A percentile compares a stretch with the other conserved stretches of the same genome.
phyloP scores from a whole-genome alignment of 805 yeast species.

The Groenewaldozyma salmanticensis region DNA sequence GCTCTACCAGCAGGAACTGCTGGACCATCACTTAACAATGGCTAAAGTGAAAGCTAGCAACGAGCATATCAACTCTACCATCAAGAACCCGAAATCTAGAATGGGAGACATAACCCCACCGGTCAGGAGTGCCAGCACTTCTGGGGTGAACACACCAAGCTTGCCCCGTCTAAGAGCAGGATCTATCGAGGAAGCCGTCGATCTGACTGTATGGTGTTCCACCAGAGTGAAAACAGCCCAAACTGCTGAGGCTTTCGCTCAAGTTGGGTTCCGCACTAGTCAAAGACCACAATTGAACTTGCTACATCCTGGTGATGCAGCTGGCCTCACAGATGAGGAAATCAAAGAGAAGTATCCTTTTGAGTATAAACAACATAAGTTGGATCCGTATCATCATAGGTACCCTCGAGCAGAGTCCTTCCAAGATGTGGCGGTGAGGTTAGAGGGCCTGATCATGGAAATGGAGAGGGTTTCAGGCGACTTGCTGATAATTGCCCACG shows the following conservation, averaged over 20 bases:
- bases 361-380: slow-evolving; percentile 53
- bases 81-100: neutral
- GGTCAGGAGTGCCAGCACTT: slow-evolving; percentile 17
- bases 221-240: slow-evolving; percentile 76
- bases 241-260: slow-evolving; percentile 59
- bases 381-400: slow-evolving; percentile 88
- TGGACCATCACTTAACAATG: neutral
- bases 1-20: neutral
- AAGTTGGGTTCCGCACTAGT: slow-evolving; percentile 49
- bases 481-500: slow-evolving; percentile 85
- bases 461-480: slow-evolving; percentile 82
- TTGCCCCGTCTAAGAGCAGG: neutral
- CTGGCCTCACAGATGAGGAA: slow-evolving; percentile 54
- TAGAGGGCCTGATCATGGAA: slow-evolving; percentile 88
- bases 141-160: neutral
- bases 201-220: slow-evolving; percentile 87
- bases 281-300: slow-evolving; percentile 81
- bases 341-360: slow-evolving; percentile 51
- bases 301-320: slow-evolving; percentile 81
- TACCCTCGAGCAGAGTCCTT: slow-evolving; percentile 90
- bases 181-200: neutral
- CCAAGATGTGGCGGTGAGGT: slow-evolving; percentile 89
- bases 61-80: neutral
- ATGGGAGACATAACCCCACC: slow-evolving; percentile 13
- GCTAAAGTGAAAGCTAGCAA: neutral